These are phyloP conservation scores for Coniochaeta pulveracea DNA, from an alignment of 2,329 filamentous ascomycete genomes.

Conservation along the genomic window DNA sequence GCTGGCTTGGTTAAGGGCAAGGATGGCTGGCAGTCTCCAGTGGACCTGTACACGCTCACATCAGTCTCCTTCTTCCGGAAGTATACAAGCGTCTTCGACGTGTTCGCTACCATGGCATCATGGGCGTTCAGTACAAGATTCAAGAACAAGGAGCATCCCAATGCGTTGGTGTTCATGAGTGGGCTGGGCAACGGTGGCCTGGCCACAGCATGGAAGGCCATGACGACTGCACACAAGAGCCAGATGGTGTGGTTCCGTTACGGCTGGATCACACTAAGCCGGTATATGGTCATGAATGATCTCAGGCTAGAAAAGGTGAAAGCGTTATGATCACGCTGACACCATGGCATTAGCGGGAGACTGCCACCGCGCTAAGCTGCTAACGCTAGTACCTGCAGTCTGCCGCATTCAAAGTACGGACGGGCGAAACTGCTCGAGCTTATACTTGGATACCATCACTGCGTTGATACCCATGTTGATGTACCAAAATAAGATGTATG, in stretches of 20 bases:
- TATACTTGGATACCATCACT: too few species aligned
- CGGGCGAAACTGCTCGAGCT: too few species aligned
- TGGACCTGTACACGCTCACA: constrained; percentile 77
- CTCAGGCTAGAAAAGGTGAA: constrained; percentile 42
- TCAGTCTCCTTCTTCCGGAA: constrained; percentile 66
- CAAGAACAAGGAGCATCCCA: constrained; percentile 35
- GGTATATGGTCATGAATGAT: constrained; percentile 96
- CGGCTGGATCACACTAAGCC: constrained; percentile 82
- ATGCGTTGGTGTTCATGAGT: constrained; percentile 59
- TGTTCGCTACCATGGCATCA: constrained; percentile 55
- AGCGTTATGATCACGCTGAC: constrained; percentile 1
- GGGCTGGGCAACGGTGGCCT: constrained; percentile 42
- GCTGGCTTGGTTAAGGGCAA: constrained; percentile 51
- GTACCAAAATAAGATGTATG: too few species aligned
- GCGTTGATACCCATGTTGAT: too few species aligned
- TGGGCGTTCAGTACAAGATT: constrained; percentile 30
- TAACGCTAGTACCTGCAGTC: too few species aligned
- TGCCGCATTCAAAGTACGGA: too few species aligned
- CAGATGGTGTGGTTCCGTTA: constrained; percentile 99
- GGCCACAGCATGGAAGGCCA: constrained; percentile 62
- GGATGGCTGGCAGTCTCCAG: constrained; percentile 56
- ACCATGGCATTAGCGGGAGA: too few species aligned
- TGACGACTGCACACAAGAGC: constrained; percentile 82
- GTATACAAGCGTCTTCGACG: constrained; percentile 69
- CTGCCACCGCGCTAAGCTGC: too few species aligned